phyloP scores from a whole-genome alignment of 1,284 basidiomycete genomes.

The Moesziomyces sp. region DNA sequence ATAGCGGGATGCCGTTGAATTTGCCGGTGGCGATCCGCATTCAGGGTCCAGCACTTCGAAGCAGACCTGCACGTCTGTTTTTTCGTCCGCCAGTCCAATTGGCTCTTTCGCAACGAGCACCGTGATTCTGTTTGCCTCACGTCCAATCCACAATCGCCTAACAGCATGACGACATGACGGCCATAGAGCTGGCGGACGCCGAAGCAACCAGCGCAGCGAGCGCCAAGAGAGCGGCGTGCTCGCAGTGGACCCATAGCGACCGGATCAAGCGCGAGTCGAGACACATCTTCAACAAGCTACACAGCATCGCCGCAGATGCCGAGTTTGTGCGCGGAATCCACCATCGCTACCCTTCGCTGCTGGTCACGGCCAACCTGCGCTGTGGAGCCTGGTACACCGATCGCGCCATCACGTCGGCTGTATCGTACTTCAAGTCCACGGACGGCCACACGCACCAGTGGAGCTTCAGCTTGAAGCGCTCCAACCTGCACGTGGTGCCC shows the following conservation, averaged over 20 bases:
- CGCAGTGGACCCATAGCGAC: conserved; percentile 33
- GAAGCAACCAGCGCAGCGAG: not conserved
- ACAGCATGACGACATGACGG: conserved; percentile 27
- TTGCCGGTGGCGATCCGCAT: not conserved
- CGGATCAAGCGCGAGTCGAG: conserved; percentile 41
- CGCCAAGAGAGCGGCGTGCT: not conserved
- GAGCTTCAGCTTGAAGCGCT: conserved; percentile 69
- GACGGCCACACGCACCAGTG: conserved; percentile 83
- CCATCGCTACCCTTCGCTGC: conserved; percentile 9
- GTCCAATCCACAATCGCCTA: not conserved
- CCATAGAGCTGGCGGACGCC: not conserved
- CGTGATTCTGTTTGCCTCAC: too few relatives aligned
- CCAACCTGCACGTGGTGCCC: conserved; percentile 83
- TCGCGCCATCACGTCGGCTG: conserved; percentile 70
- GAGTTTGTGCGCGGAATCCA: conserved; percentile 25
- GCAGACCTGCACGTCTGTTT: not conserved
- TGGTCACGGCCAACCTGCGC: conserved; percentile 80
- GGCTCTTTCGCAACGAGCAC: too few relatives aligned
- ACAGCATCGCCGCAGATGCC: conserved; percentile 26
- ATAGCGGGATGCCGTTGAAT: too few relatives aligned
- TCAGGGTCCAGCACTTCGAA: conserved; percentile 23
- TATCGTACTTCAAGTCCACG: conserved; percentile 95
- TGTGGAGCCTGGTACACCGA: conserved; percentile 95
- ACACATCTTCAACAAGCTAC: conserved; percentile 49
- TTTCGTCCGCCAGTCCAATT: not conserved